Evolutionary conservation across 2,329 filamentous ascomycete genomes (phyloP), one percentile per base, ranked within the genome.

Genomic region (Penicillium sclerotigenum): DNA sequence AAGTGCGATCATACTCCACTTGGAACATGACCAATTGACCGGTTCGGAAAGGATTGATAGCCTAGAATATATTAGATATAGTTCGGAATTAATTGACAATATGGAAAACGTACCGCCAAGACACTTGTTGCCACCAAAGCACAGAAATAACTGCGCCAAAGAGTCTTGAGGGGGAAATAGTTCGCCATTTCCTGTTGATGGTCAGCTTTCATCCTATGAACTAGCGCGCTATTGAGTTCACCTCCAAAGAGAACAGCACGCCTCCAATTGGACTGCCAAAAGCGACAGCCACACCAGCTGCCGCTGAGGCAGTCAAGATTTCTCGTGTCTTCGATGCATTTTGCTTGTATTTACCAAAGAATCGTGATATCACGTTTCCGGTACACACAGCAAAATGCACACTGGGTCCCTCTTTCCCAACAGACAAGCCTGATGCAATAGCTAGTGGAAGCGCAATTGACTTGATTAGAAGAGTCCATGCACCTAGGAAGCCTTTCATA

Each of bases 21-120:
- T 96, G 92, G 75, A 99, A 99, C 93, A 99, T 97, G 83, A 99
- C 94, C 40, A 99, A 82, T 71, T 99, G 94, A 20, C 94, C 94
- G 0, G 94, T 97, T 50, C 94, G 82, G 76, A 99, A 99, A 22
- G 94, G 94, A 66, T 99, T 99, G 90, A 99, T 96, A 56, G 90
- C 90, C 80, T 83, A 57, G 4, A 26, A 16, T 11, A 22, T 31
- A 55, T 61, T 40, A 57, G 54, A 36, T 16, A 36, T 28, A 20
- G 14, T 48, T 59, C 46, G 56, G 8, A 20, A 22, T 29, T 42
- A 16, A 42, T 38, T 14, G 34, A 22, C 26, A 26, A 49, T 46
- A 22, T 7, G 7, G 18, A 14, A 20, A 33, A 73, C 79, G 57
- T 78, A 83, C 81, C 26, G 94, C 88, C 37, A 99, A 78, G 16